Conservation (phyloP, 106 monocot species). For the Ottelia alismoides region DNA sequence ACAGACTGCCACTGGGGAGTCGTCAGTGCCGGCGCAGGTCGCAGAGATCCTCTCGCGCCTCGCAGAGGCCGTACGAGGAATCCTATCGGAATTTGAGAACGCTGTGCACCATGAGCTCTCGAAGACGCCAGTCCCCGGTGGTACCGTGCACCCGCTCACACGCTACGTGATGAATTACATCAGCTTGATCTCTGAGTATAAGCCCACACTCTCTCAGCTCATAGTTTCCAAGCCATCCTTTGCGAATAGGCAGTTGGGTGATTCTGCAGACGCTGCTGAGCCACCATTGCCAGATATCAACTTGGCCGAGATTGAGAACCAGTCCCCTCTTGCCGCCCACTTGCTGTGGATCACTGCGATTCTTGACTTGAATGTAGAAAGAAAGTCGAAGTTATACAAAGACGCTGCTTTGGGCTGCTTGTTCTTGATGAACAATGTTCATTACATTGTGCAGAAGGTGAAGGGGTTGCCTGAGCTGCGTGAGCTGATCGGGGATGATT, state of each 20-base stretch:
- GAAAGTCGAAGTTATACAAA: conserved; percentile 52
- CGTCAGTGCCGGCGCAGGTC: conserved; percentile 50
- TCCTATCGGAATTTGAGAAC: conserved; percentile 87
- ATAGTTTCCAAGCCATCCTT: conserved; percentile 42
- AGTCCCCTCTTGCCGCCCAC: conserved; percentile 43
- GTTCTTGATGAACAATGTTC: conserved; percentile 89
- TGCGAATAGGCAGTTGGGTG: conserved; percentile 1
- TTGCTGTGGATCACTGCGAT: conserved; percentile 69
- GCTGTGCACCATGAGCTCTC: conserved; percentile 62
- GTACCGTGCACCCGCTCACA: conserved; percentile 83
- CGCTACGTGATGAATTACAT: conserved; percentile 97
- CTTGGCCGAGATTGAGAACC: conserved; percentile 37
- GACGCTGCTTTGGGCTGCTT: conserved; percentile 54
- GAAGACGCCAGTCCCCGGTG: conserved; percentile 58
- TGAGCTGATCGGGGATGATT: conserved; percentile 59
- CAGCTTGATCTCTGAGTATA: conserved; percentile 68
- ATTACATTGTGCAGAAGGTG: conserved; percentile 87
- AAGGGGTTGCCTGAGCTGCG: conserved; percentile 59
- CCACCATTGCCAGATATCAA: conserved; percentile 22
- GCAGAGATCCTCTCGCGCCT: conserved; percentile 56
- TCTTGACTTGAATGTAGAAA: conserved; percentile 56
- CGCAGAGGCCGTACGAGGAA: conserved; percentile 68
- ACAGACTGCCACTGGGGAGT: too few species aligned
- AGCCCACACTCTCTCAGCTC: conserved; percentile 44
- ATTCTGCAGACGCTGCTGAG: neutral